These are phyloP conservation scores for Auricularia sp. DNA, from an alignment of 768 basidiomycete genomes.

Conservation along the genomic window DNA sequence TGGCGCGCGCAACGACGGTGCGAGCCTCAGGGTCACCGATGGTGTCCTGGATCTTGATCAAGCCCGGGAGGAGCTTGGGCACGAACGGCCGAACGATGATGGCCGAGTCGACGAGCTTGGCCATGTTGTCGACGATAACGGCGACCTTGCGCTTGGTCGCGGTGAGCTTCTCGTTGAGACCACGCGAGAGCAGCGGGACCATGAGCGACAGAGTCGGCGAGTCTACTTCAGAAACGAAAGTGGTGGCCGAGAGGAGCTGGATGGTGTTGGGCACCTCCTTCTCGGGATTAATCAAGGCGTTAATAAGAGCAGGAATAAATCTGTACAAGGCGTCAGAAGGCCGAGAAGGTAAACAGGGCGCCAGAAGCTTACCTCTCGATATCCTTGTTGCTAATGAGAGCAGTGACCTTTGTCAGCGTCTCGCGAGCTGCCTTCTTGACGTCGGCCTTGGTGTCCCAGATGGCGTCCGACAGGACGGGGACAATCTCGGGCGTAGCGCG, in stretches of 20 bases:
- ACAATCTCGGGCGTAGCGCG: constrained; percentile 91
- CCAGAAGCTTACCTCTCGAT: constrained; percentile 46
- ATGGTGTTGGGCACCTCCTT: constrained; percentile 98
- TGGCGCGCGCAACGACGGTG: constrained; percentile 80
- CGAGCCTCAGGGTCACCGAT: constrained; percentile 99
- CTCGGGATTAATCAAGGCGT: constrained; percentile 95
- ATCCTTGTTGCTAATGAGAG: constrained; percentile 96
- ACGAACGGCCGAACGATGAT: constrained; percentile 95
- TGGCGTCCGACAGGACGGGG: constrained; percentile 86
- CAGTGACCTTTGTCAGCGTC: constrained; percentile 88
- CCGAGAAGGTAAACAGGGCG: background rate
- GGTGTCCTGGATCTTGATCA: constrained; percentile 89
- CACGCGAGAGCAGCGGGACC: constrained; percentile 91
- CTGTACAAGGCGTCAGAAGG: constrained; percentile 6
- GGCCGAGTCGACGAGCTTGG: constrained; percentile 92
- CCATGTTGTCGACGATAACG: constrained; percentile 97
- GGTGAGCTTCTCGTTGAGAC: constrained; percentile 88
- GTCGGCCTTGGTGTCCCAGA: constrained; percentile 98
- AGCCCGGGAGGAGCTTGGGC: constrained; percentile 87
- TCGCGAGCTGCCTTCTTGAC: constrained; percentile 98
- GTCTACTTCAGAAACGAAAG: constrained; percentile 99
- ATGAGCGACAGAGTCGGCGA: constrained; percentile 94
- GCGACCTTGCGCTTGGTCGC: constrained; percentile 96
- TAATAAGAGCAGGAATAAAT: constrained; percentile 96
- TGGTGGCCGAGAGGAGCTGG: constrained; percentile 90